Base-by-base conservation (phyloP, 495 filamentous ascomycete species). In the Endocarpon pusillum region DNA sequence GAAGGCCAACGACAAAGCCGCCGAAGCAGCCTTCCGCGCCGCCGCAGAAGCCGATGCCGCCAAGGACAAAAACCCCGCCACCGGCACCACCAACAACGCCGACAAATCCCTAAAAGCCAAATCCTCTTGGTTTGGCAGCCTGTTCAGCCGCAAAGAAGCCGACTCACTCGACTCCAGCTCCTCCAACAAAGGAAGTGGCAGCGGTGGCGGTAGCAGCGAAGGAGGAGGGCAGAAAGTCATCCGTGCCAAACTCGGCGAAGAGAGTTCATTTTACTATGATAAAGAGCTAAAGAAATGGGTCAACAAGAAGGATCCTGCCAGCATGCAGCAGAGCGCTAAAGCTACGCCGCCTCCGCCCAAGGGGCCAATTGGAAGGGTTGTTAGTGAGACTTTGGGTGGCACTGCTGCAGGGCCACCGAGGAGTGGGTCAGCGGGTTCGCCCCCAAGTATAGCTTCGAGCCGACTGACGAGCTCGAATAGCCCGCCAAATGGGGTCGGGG, bases 201-300 rank as follows among this genome's bases (percentile, higher is more conserved):
- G 19, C 28, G 28, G 12, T 5, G 23, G 26, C 4, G 34, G 15
- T 40, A 34, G 33, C 15, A 45, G n/a, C n/a, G n/a, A n/a, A n/a
- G n/a, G 63, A 23, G 65, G 73, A 36, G 56, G 53, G 36, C 83
- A 78, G 48, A 83, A 84, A 50, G 75, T 89, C 27, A 87, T 94
- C 56, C 73, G 69, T 45, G 91, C 91, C 32, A 96, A 99, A 48
- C 73, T 99, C 19, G 91, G 91, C 38, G 91, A 99, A 53, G 78
- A 87, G 44, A 89, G 67, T 47, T 80, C 71, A 8, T 96, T 99
- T 57, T 78, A 84, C 42, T 99, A 87, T 42, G 91, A 99, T 53
- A 75, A 81, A 3, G 81, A 93, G 15, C 65, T 93, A 35, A 91
- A 91, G 64, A 82, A 87, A 48, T 99, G 91, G 91, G 70, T 99